Evolutionary conservation across 345 rosid genomes (phyloP).

Genomic region (Hirschfeldia incana): DNA sequence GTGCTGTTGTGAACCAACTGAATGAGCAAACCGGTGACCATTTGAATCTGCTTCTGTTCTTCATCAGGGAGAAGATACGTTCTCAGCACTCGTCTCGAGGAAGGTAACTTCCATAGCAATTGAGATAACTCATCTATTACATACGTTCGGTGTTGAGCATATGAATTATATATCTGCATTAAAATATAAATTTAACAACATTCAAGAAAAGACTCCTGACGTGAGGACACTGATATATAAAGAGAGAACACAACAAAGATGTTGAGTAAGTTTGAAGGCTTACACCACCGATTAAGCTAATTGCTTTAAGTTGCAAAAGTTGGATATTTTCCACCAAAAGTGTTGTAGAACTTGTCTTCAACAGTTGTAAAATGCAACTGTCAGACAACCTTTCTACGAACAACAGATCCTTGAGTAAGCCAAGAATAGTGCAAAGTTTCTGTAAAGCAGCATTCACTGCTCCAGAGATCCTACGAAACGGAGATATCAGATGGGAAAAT

Average conservation of each 20-base stretch:
- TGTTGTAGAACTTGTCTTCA: conserved; percentile 83
- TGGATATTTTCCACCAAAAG: conserved; percentile 95
- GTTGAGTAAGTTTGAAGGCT: conserved; percentile 24
- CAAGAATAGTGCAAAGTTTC: conserved; percentile 92
- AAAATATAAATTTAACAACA: conserved; percentile 20
- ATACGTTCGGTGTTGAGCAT: conserved; percentile 80
- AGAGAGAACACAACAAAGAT: neutral
- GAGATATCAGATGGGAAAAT: conserved; percentile 20
- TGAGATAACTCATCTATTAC: conserved; percentile 87
- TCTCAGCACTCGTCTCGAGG: conserved; percentile 75
- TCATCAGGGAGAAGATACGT: conserved; percentile 95
- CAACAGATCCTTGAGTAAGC: conserved; percentile 85
- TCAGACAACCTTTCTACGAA: conserved; percentile 89
- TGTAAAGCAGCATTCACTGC: conserved; percentile 75
- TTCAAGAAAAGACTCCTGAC: conserved; percentile 6
- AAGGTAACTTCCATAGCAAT: conserved; percentile 85
- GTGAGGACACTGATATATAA: conserved; percentile 1
- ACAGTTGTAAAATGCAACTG: conserved; percentile 91
- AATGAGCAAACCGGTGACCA: conserved; percentile 90
- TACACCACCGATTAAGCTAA: conserved; percentile 87
- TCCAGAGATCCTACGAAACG: conserved; percentile 76
- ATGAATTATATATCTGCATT: conserved; percentile 84
- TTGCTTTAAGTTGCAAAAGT: conserved; percentile 93
- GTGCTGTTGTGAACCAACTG: conserved; percentile 94
- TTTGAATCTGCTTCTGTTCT: conserved; percentile 98